A percentile compares a stretch with the other conserved stretches of the same genome.
Conservation (phyloP, 2,329 filamentous ascomycete genomes). For the Paecilomyces dactylethromorphus region DNA sequence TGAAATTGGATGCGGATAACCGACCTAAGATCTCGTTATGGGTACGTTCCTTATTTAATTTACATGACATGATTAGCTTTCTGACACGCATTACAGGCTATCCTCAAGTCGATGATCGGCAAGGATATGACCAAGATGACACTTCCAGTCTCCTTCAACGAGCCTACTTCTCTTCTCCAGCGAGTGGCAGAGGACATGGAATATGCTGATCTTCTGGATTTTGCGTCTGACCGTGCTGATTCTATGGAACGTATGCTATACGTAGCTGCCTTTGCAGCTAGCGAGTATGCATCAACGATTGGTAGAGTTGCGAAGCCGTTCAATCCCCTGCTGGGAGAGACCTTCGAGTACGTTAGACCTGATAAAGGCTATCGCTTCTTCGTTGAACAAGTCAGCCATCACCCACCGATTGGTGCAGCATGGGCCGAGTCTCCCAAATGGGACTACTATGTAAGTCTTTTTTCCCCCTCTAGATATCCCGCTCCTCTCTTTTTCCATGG, state of each 20-base stretch:
- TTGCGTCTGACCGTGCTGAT: slow-evolving; percentile 76
- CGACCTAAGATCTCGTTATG: slow-evolving; percentile 91
- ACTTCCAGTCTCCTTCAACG: slow-evolving; percentile 94
- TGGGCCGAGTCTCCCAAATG: slow-evolving; percentile 89
- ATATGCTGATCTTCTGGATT: slow-evolving; percentile 86
- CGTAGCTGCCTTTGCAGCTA: slow-evolving; percentile 90
- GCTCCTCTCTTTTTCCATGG: not conserved
- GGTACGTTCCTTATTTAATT: slow-evolving; percentile 52
- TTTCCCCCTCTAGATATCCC: not conserved
- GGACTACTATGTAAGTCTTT: slow-evolving; percentile 68
- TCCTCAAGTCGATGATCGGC: slow-evolving; percentile 98
- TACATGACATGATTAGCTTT: not conserved
- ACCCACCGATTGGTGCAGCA: slow-evolving; percentile 88
- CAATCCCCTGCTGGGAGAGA: slow-evolving; percentile 92
- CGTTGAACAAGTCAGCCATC: slow-evolving; percentile 96
- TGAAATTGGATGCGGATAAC: slow-evolving; percentile 88
- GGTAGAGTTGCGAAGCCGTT: slow-evolving; percentile 97
- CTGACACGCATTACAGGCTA: slow-evolving; percentile 53
- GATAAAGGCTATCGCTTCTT: slow-evolving; percentile 99
- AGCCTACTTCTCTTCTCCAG: slow-evolving; percentile 90
- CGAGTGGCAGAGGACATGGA: slow-evolving; percentile 97
- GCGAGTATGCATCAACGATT: slow-evolving; percentile 94
- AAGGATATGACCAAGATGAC: slow-evolving; percentile 99
- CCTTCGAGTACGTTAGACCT: slow-evolving; percentile 89
- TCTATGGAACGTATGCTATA: slow-evolving; percentile 90